phyloP scores from a whole-genome alignment of 331 rosid genomes.

The Pyrus hybrid region DNA sequence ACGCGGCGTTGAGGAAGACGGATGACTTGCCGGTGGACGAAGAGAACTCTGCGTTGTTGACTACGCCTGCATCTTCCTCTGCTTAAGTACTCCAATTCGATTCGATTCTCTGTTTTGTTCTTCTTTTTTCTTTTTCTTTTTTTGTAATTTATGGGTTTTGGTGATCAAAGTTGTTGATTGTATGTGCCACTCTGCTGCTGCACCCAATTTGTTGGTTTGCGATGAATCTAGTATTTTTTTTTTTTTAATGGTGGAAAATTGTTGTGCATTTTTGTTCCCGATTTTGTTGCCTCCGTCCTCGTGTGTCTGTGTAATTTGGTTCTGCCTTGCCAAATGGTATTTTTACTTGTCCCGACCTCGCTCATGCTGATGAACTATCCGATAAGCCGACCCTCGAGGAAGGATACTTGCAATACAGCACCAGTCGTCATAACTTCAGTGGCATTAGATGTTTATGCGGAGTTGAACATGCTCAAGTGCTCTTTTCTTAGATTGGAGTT shows the following conservation, averaged over 20 bases:
- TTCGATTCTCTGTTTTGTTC: background rate
- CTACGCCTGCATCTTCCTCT: slow-evolving; percentile 14
- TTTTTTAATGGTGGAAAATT: background rate
- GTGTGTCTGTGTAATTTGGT: background rate
- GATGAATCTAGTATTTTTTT: background rate
- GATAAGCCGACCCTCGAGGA: background rate
- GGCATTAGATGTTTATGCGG: background rate
- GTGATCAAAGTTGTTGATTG: background rate
- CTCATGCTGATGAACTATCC: background rate
- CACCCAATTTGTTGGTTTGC: background rate
- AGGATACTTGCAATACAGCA: background rate
- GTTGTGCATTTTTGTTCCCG: background rate
- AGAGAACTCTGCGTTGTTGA: slow-evolving; percentile 30
- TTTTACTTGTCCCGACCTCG: no score
- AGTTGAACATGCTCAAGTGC: background rate
- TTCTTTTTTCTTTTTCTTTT: background rate
- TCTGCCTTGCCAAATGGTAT: background rate
- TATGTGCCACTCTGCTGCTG: background rate
- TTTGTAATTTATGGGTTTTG: background rate
- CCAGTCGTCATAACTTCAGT: background rate
- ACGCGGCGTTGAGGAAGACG: slow-evolving; percentile 45
- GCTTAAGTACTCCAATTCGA: background rate
- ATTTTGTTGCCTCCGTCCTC: background rate
- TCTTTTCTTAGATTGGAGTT: background rate
- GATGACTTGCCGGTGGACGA: slow-evolving; percentile 52